Conservation (phyloP, 1,139 yeast species). For the Zygotorulaspora mrakii region DNA sequence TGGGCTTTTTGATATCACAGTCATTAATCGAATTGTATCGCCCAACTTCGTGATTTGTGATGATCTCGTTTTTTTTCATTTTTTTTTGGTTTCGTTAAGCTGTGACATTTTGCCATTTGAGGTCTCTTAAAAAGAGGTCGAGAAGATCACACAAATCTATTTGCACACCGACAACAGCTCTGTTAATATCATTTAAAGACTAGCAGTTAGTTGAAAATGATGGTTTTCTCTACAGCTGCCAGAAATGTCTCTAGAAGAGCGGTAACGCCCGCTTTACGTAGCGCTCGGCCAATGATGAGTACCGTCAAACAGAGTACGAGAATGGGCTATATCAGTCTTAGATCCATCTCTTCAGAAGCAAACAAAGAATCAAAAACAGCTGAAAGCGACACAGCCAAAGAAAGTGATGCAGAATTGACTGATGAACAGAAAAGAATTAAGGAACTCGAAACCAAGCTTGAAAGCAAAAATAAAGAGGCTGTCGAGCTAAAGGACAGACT, state of each 20-base stretch:
- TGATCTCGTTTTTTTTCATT: background rate
- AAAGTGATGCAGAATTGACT: slow-evolving; percentile 13
- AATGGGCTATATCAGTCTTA: slow-evolving; percentile 10
- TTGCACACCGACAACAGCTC: too few species aligned
- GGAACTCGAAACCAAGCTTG: slow-evolving; percentile 53
- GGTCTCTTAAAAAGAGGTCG: too few species aligned
- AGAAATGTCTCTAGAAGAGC: background rate
- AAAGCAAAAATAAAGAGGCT: slow-evolving; percentile 70
- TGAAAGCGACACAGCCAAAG: slow-evolving; percentile 11
- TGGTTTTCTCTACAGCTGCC: background rate
- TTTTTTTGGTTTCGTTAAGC: too few species aligned
- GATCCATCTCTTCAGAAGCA: slow-evolving; percentile 30
- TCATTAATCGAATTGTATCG: too few species aligned
- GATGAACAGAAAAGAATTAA: slow-evolving; percentile 32
- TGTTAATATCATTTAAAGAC: too few species aligned
- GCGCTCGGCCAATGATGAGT: background rate
- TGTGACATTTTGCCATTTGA: too few species aligned
- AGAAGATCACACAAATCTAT: too few species aligned
- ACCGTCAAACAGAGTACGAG: slow-evolving; percentile 1
- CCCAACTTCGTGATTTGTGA: background rate
- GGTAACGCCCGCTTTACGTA: background rate
- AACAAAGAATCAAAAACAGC: slow-evolving; percentile 17
- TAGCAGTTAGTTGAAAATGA: slow-evolving; percentile 1
- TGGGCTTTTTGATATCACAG: too few species aligned
- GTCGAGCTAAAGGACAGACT: slow-evolving; percentile 82